These are phyloP conservation scores for Trametes polyzona DNA, from an alignment of 1,284 basidiomycete genomes.

Conservation along the genomic window DNA sequence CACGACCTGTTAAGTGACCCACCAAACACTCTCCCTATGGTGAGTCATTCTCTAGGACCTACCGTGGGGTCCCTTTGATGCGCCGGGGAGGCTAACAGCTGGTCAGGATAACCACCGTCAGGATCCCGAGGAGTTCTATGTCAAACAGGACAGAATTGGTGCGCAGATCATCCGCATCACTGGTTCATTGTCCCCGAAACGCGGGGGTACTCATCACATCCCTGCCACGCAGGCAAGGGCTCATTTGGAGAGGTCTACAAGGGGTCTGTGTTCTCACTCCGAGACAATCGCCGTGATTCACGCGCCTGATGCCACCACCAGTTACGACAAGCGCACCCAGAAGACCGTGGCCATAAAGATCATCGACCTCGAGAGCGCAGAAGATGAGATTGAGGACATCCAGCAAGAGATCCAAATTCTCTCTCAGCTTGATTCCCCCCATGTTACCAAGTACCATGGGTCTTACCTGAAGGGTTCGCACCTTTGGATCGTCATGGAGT, in stretches of 20 bases:
- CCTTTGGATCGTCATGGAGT: slow-evolving; percentile 99
- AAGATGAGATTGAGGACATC: slow-evolving; percentile 99
- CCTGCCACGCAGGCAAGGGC: slow-evolving; percentile 76
- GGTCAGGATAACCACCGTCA: slow-evolving; percentile 66
- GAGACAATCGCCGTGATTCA: slow-evolving; percentile 6
- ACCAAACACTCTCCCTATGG: slow-evolving; percentile 13
- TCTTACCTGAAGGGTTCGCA: slow-evolving; percentile 94
- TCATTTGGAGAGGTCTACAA: slow-evolving; percentile 99
- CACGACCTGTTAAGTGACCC: slow-evolving; percentile 24
- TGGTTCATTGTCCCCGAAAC: slow-evolving; percentile 1
- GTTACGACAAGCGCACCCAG: slow-evolving; percentile 91
- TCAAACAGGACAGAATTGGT: slow-evolving; percentile 97
- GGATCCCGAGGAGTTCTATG: slow-evolving; percentile 95
- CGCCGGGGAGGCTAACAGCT: slow-evolving; percentile 1
- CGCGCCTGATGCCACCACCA: slow-evolving; percentile 34
- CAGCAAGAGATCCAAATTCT: slow-evolving; percentile 99
- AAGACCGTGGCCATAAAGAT: slow-evolving; percentile 98
- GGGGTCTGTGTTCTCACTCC: slow-evolving; percentile 57
- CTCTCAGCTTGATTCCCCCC: slow-evolving; percentile 94
- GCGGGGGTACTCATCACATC: neutral
- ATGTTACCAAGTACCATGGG: slow-evolving; percentile 97
- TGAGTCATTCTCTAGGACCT: slow-evolving; percentile 10
- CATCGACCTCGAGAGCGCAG: slow-evolving; percentile 97
- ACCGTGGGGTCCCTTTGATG: slow-evolving; percentile 18
- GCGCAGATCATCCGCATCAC: slow-evolving; percentile 34